phyloP scores from a whole-genome alignment of 805 yeast species.

The Candida sithepensis region DNA sequence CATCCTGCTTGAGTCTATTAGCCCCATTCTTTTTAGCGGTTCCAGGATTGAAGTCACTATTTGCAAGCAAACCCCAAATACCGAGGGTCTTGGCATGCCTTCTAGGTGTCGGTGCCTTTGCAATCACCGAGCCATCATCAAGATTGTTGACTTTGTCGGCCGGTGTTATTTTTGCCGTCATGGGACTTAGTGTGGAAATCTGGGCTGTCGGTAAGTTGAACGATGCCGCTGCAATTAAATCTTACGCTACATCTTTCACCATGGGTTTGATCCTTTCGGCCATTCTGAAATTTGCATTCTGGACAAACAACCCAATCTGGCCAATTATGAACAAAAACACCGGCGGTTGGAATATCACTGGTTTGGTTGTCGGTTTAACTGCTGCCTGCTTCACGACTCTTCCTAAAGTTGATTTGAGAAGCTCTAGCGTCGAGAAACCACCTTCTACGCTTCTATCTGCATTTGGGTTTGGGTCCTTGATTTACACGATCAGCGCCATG shows the following conservation, averaged over 20 bases:
- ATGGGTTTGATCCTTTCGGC: constrained; percentile 74
- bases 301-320: constrained; percentile 94
- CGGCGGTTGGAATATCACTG: constrained; percentile 81
- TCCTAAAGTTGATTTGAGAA: constrained; percentile 10
- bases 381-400: constrained; percentile 56
- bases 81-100: constrained; percentile 53
- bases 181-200: constrained; percentile 57
- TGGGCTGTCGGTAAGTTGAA: constrained; percentile 34
- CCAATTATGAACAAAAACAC: constrained; percentile 82
- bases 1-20: constrained; percentile 51
- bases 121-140: constrained; percentile 61
- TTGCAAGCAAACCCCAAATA: constrained; percentile 45
- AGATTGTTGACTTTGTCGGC: constrained; percentile 63
- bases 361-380: constrained; percentile 58
- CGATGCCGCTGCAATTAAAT: constrained; percentile 29
- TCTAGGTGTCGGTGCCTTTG: constrained; percentile 74
- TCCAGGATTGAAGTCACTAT: constrained; percentile 35
- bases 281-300: constrained; percentile 68
- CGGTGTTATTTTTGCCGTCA: constrained; percentile 61
- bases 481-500: constrained; percentile 71
- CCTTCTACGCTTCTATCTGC: constrained; percentile 52
- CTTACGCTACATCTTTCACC: constrained; percentile 52
- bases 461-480: constrained; percentile 70
- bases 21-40: constrained; percentile 41
- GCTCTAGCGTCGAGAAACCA: constrained; percentile 6